Percentiles rank a stretch among this genome's conserved stretches.
Conservation (phyloP, 2,329 filamentous ascomycete genomes). For the Clarireedia hainanense region DNA sequence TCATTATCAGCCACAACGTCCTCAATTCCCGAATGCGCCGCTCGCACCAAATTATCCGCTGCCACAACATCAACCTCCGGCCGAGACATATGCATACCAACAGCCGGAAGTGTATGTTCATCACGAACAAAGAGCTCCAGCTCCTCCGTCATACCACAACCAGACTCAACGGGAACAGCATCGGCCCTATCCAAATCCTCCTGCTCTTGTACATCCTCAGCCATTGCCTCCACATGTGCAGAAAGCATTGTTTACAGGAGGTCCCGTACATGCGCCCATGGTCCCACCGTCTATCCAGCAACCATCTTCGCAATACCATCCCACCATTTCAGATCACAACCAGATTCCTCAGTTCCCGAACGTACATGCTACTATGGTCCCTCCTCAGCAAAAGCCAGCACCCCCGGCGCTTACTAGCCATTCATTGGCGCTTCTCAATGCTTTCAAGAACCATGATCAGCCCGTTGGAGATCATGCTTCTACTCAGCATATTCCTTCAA, state of each 20-base stretch:
- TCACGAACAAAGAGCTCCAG: slow-evolving; percentile 2
- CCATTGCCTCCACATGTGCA: slow-evolving; percentile 46
- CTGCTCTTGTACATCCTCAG: slow-evolving; percentile 30
- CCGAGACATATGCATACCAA: slow-evolving; percentile 20
- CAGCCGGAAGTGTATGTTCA: slow-evolving; percentile 14
- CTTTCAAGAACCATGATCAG: slow-evolving; percentile 32
- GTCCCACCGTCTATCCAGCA: slow-evolving; percentile 27
- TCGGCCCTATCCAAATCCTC: slow-evolving; percentile 24
- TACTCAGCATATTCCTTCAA: slow-evolving; percentile 14
- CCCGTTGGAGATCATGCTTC: slow-evolving; percentile 7
- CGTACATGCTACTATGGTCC: slow-evolving; percentile 23
- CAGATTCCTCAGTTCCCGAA: slow-evolving; percentile 23
- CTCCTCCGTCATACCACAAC: background rate
- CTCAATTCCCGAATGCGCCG: slow-evolving; percentile 39
- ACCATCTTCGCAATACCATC: slow-evolving; percentile 6
- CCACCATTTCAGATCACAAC: slow-evolving; percentile 9
- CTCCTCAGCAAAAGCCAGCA: slow-evolving; percentile 17
- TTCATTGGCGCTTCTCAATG: slow-evolving; percentile 38
- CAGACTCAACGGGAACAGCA: slow-evolving; percentile 14
- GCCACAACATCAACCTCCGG: slow-evolving; percentile 14
- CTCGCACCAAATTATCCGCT: slow-evolving; percentile 42
- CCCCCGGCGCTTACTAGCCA: slow-evolving; percentile 33
- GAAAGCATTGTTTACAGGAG: slow-evolving; percentile 40
- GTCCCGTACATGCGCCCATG: slow-evolving; percentile 26
- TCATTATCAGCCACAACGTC: slow-evolving; percentile 45